These are phyloP conservation scores for Basidiobolus heterosporus DNA, from an alignment of 371 early-diverging fungal species.

Conservation along the genomic window DNA sequence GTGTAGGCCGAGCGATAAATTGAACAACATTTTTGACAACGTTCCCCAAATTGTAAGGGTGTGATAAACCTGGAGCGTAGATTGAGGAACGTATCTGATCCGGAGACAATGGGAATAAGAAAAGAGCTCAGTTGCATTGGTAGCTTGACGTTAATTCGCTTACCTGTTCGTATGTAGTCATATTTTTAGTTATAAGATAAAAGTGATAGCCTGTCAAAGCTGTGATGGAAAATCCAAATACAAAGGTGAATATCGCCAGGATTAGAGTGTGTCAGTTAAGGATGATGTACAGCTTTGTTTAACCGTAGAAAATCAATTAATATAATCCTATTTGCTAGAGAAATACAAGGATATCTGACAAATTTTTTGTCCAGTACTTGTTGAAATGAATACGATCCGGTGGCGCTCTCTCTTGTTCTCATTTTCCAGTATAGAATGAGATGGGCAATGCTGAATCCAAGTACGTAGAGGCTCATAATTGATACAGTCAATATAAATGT, in stretches of 20 bases:
- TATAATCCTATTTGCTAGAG: background rate
- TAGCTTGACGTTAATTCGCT: no score
- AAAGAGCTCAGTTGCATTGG: no score
- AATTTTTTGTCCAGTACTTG: slow-evolving; percentile 9
- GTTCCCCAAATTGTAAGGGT: no score
- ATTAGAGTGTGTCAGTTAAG: slow-evolving; percentile 24
- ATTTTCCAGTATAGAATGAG: slow-evolving; percentile 20
- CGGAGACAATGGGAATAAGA: no score
- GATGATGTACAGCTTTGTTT: slow-evolving; percentile 3
- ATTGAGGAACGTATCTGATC: no score
- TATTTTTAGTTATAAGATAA: slow-evolving; percentile 41
- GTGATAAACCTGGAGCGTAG: no score
- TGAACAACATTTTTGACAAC: no score
- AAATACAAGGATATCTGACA: slow-evolving; percentile 16
- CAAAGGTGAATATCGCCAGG: slow-evolving; percentile 38
- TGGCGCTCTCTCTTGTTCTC: slow-evolving; percentile 10
- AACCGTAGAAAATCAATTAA: background rate
- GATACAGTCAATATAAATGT: slow-evolving; percentile 42
- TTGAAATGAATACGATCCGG: slow-evolving; percentile 1
- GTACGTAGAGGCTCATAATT: slow-evolving; percentile 32
- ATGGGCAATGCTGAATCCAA: slow-evolving; percentile 31
- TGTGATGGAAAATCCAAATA: slow-evolving; percentile 45
- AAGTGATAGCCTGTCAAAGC: slow-evolving; percentile 60
- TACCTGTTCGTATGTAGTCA: slow-evolving; percentile 82
- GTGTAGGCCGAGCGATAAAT: no score